Evolutionary conservation across 352 stramenopile species (phyloP).

Genomic region (Phytophthora quininea): DNA sequence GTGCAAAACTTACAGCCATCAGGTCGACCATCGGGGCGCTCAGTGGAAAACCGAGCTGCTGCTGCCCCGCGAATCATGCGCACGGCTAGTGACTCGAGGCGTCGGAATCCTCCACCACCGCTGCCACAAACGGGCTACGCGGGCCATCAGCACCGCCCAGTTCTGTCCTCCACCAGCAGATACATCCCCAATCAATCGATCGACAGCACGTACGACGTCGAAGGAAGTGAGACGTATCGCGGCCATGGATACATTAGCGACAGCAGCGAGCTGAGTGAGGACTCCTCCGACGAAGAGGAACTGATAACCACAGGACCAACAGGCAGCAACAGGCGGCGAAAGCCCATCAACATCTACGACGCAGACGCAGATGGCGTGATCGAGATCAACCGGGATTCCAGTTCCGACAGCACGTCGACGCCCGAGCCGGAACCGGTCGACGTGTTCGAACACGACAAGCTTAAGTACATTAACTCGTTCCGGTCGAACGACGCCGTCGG

Average conservation of each 20-base stretch:
- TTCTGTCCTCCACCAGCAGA: slow-evolving; percentile 11
- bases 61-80: slow-evolving; percentile 13
- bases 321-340: slow-evolving; percentile 6
- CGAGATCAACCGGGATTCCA: slow-evolving; percentile 36
- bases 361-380: slow-evolving; percentile 43
- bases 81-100: slow-evolving; percentile 19
- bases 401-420: slow-evolving; percentile 27
- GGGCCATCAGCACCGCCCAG: neutral
- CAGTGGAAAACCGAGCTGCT: slow-evolving; percentile 19
- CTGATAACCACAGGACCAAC: neutral
- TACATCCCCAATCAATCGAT: slow-evolving; percentile 31
- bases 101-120: slow-evolving; percentile 15
- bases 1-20: slow-evolving; percentile 22
- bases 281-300: slow-evolving; percentile 30
- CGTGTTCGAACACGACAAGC: slow-evolving; percentile 57
- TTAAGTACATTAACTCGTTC: slow-evolving; percentile 76
- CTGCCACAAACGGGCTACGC: slow-evolving; percentile 8
- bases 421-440: slow-evolving; percentile 37
- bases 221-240: slow-evolving; percentile 35
- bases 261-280: slow-evolving; percentile 29
- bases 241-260: slow-evolving; percentile 30
- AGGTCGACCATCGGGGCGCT: slow-evolving; percentile 12
- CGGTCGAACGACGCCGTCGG: slow-evolving; percentile 27
- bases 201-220: slow-evolving; percentile 37
- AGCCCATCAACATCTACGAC: slow-evolving; percentile 36